Percentiles rank a stretch among this genome's conserved stretches.
Conservation (phyloP, 192 early-diverging fungal genomes). For the Obelidium mucronatum region DNA sequence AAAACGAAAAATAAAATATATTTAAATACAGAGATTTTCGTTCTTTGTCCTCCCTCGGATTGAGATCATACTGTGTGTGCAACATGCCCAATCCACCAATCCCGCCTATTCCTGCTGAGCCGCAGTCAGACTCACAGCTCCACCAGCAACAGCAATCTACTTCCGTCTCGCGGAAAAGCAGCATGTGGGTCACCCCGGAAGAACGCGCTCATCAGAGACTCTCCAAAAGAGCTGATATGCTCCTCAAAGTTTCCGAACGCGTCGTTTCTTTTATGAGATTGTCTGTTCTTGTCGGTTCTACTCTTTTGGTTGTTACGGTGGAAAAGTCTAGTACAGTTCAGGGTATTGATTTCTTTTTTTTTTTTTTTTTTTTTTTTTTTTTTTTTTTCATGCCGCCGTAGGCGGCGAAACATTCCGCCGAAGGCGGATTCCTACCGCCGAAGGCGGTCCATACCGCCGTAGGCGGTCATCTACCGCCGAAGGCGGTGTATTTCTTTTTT, state of each 20-base stretch:
- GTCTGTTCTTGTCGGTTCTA: not conserved
- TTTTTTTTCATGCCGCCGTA: too few relatives aligned
- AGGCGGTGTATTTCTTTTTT: too few relatives aligned
- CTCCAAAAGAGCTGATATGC: not conserved
- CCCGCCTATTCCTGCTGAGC: not conserved
- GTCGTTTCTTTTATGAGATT: not conserved
- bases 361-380: not conserved
- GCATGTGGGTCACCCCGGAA: not conserved
- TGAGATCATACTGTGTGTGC: too few relatives aligned
- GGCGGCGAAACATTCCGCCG: too few relatives aligned
- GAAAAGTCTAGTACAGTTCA: not conserved
- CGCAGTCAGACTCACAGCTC: not conserved
- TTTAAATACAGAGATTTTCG: too few relatives aligned
- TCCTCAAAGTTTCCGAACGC: not conserved
- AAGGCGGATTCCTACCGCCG: too few relatives aligned
- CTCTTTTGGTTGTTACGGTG: not conserved
- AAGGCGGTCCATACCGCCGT: too few relatives aligned
- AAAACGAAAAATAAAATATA: too few relatives aligned
- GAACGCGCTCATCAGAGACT: not conserved
- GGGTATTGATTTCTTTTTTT: not conserved
- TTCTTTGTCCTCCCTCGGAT: too few relatives aligned
- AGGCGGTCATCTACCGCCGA: too few relatives aligned
- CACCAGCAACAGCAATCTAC: not conserved
- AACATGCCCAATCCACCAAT: not conserved
- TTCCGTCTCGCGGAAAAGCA: not conserved